Evolutionary conservation across 352 stramenopile genomes (phyloP), one percentile per base, ranked within the genome.

Genomic region (Globisporangium cederbergense): DNA sequence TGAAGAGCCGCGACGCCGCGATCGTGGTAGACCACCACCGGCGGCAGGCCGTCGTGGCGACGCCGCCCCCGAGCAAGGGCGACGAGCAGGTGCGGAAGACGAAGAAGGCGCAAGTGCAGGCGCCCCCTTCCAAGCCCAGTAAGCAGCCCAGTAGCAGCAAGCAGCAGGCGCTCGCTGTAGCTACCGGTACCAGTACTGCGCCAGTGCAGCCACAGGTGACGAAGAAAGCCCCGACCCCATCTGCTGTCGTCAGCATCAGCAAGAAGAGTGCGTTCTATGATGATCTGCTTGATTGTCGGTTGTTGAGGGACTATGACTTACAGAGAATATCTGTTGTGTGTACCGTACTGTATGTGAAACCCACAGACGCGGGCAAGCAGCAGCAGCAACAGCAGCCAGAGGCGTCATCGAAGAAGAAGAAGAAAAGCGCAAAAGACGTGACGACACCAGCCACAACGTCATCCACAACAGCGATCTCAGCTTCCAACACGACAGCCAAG

Each of bases 21-120:
- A 74, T 79, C 47, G 65, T 75, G 51, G 71, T 78, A 67, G 73
- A 79, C 64, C 70, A 79, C 64, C 70, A 79, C 52, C 74, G 72
- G 32, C 72, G 73, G 16, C 70, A 81, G 43, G 50, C 71, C 49
- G 62, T 53, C 45, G 62, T 54, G 49, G 62, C 40, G 58, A 67
- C 56, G 28, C 61, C 62, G 20, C 55, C 57, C n/a, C 50, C 64
- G 51, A 66, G 52, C 38, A 74, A 67, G 63, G 67, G 73, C 30
- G 66, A 77, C 42, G 70, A 78, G 22, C 65, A 73, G 25, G 13
- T 58, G 20, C 30, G 51, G 8, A 77, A 77, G 66, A 47, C 42
- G 14, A 82, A 78, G 71, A 78, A 79, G 66, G 60, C 40, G 50
- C 49, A 25, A 46, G 10, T 28, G 25, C 18, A 42, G 34, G 40